phyloP scores from a whole-genome alignment of 179 eudicot species.

The Corrigiola litoralis region DNA sequence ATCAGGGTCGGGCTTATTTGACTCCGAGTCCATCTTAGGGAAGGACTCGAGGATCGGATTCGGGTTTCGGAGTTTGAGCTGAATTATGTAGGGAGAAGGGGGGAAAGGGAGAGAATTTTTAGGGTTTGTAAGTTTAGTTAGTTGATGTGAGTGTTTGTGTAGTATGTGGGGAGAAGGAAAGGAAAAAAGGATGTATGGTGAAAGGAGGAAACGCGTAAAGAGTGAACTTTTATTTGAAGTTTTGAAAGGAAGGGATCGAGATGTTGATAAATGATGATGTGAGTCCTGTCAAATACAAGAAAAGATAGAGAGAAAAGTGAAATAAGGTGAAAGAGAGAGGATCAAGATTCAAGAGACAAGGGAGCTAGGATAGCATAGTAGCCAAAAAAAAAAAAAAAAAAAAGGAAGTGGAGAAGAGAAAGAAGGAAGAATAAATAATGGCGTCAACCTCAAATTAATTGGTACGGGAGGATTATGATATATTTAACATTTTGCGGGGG shows the following conservation, averaged over 20 bases:
- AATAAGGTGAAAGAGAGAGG: not conserved
- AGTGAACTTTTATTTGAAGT: slow-evolving; percentile 1
- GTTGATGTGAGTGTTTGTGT: not conserved
- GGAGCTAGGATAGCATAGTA: too few species aligned
- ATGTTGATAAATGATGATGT: slow-evolving; percentile 24
- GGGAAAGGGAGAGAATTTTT: not conserved
- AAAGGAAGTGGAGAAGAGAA: not conserved
- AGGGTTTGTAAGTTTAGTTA: not conserved
- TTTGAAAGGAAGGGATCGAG: not conserved
- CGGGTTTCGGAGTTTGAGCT: not conserved
- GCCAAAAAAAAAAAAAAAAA: too few species aligned
- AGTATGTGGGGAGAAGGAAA: not conserved
- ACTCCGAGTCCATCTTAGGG: slow-evolving; percentile 30
- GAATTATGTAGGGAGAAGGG: not conserved
- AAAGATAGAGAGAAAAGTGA: not conserved
- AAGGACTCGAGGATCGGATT: not conserved
- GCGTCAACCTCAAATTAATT: not conserved
- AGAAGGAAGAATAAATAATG: not conserved
- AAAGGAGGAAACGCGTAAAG: slow-evolving; percentile 23
- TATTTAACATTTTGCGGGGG: not conserved
- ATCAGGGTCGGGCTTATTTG: slow-evolving; percentile 16
- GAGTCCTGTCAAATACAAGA: slow-evolving; percentile 28
- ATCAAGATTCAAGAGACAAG: not conserved
- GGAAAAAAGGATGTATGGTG: slow-evolving; percentile 1
- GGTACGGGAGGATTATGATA: too few species aligned